Base-by-base conservation (phyloP, 2,329 filamentous ascomycete species). In the Teratosphaeria epicoccoides region DNA sequence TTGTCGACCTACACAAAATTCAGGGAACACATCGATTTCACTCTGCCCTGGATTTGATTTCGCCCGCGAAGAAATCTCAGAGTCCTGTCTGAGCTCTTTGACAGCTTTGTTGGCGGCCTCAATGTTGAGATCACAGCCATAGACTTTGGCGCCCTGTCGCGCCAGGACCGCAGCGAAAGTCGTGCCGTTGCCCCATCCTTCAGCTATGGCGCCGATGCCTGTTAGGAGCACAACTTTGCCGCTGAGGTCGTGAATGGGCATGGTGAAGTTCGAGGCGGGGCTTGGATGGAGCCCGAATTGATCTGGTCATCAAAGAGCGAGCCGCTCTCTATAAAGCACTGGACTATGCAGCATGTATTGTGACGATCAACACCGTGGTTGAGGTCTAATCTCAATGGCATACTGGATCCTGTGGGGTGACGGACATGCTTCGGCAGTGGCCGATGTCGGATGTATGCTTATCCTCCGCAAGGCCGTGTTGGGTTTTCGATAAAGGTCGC, bases 81-180 rank as follows among this genome's bases (percentile, higher is more conserved):
- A n/a, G 26, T 63, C 61, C 22, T 56, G 50, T 7, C 54, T 50
- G 25, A 63, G 61, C 14, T 57, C 48, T n/a, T 60, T 50, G 7
- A 53, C 56, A n/a, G 59, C 58, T 44, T 52, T 51, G 14, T 61
- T 60, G 6, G 62, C 61, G 11, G 60, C 57, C 28, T 59, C 57
- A 9, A 60, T 53, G 2, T 71, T 72, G 25, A 74, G 62, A 58
- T 79, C 75, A 23, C 76, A 74, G n/a, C 76, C 76, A 54, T 75
- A 77, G 14, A 79, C 64, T 11, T 63, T 62, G 2, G 75, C 76
- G 14, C 76, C 75, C 61, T 75, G 72, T 28, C 70, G 66, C 1
- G 75, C 73, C 4, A 72, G 63, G 4, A 72, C 62, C 2, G 71
- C 68, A n/a, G 75, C 73, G 46, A 70, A 75, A 17, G 74, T 73